Base-by-base conservation (phyloP, 305 asterid species). In the Coffea humblotiana region DNA sequence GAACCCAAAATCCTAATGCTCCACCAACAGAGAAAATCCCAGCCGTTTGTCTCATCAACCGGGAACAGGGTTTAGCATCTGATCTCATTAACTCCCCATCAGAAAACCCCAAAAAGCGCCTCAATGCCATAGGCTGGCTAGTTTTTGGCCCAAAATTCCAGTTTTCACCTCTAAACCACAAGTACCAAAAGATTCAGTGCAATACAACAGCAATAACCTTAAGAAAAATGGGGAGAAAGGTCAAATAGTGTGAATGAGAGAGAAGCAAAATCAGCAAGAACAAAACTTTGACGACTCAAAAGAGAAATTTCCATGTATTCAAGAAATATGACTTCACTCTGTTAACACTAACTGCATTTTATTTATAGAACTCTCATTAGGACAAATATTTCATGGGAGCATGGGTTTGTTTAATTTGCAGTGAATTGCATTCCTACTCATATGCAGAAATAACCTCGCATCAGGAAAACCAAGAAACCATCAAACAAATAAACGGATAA, bases 31-130 rank as follows among this genome's bases (percentile, higher is more conserved):
- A 82, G 78, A 89, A 91, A 72, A 94, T 85, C 47, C 96, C 92
- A 84, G 97, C 97, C 43, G 97, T 90, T 82, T 91, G 96, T 81
- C 94, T 87, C 94, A 89, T 91, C 89, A 94, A 78, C 74, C 94
- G 82, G 49, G 93, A 84, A 82, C 98, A 92, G 0, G 97, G 97
- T 80, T 94, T 92, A 78, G 92, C 85, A 90, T 94, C 97, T 43
- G 98, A 92, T 68, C 97, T 85, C 97, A 94, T 94, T 72, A 94
- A 79, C 68, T 94, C 97, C 32, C 96, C 97, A 82, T 92, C 94
- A 23, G 97, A 94, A 78, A 89, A 92, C 64, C 98, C 98, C 52
- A 91, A 90, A 88, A 89, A 86, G 60, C 87, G 94, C 88, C 98
- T 89, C 78, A 91, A 83, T 1, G 98, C 92, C 97, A 94, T 94